Evolutionary conservation across 495 filamentous ascomycete species (phyloP), one percentile per base, ranked within the genome.

Genomic region (Hyaloscypha finlandica): DNA sequence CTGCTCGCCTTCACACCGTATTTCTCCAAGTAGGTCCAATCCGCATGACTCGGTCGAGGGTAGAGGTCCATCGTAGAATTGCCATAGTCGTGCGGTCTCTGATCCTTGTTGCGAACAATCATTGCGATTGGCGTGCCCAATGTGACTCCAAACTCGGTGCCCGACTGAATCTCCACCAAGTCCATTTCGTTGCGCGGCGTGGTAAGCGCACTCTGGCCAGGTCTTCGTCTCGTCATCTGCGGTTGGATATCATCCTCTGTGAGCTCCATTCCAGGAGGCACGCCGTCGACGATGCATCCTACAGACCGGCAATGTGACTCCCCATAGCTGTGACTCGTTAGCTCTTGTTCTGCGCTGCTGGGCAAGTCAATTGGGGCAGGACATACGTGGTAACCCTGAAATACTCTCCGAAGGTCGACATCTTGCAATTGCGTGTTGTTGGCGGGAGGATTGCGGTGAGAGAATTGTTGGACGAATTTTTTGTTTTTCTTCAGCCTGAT

Each of bases 11-110:
- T 95, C 63, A 98, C 90, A 12, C 95, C 95, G 71, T 99, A 99
- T 78, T 99, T 99, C 81, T 94, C 90, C 56, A 97, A 85, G 77
- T 98, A 98, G 69, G 95, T 99, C 84, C 89, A 97, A 75, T 99
- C 95, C 61, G 95, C 95, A 78, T 99, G 95, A 76, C 89, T 92
- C 11, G 95, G 95, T 39, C 95, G 84, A 12, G 95, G 95, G 84
- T 90, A 97, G 52, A 86, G 77, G 77, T 97, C 92, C 88, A 97
- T 99, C 52, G 94, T 97, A 72, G 87, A 88, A 74, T 88, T 86
- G 11, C 91, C 90, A 75, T 99, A 99, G 82, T 99, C 95, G 75
- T 96, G 91, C 14, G 94, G 95, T 63, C 95, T 80, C 73, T 97
- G 93, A 77, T 98, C 93, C 81, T 98, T 87, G 76, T 98, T 98